Evolutionary conservation across 148 eudicot genomes (phyloP).

Genomic region (Talinum fruticosum): DNA sequence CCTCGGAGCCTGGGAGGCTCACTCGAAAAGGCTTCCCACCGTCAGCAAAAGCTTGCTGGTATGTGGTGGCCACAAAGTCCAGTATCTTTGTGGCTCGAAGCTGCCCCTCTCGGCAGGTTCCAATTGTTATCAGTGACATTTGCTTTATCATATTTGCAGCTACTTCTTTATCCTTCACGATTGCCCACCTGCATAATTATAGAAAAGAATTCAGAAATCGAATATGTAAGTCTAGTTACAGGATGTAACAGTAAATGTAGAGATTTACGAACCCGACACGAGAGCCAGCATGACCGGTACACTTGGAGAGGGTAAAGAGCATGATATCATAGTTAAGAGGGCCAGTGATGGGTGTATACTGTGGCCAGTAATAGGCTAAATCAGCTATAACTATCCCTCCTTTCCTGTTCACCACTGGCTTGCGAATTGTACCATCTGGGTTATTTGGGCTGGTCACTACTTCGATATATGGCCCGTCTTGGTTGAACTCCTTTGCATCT

Average conservation of each 20-base stretch:
- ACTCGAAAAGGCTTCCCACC: neutral
- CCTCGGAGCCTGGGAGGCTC: neutral
- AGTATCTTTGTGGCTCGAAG: slow-evolving; percentile 65
- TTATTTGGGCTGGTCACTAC: slow-evolving; percentile 74
- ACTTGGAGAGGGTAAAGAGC: slow-evolving; percentile 81
- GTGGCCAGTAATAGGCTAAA: slow-evolving; percentile 32
- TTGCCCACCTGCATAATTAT: slow-evolving; percentile 62
- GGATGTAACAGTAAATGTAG: neutral
- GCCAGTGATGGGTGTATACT: slow-evolving; percentile 65
- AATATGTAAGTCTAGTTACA: too few species aligned
- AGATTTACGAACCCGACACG: slow-evolving; percentile 57
- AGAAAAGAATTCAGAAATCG: neutral
- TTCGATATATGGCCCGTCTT: slow-evolving; percentile 58
- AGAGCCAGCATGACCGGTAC: slow-evolving; percentile 91
- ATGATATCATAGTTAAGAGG: slow-evolving; percentile 52
- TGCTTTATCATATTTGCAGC: slow-evolving; percentile 67
- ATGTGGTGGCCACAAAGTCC: neutral
- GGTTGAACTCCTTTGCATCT: neutral
- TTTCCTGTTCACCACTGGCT: slow-evolving; percentile 40
- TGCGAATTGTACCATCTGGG: slow-evolving; percentile 53
- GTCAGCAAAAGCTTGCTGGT: neutral
- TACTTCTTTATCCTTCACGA: slow-evolving; percentile 68
- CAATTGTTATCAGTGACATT: slow-evolving; percentile 68
- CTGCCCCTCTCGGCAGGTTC: slow-evolving; percentile 81
- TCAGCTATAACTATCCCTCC: slow-evolving; percentile 59